Evolutionary conservation across 208 protist species (phyloP).

Genomic region (Vickermania spadyakhi): DNA sequence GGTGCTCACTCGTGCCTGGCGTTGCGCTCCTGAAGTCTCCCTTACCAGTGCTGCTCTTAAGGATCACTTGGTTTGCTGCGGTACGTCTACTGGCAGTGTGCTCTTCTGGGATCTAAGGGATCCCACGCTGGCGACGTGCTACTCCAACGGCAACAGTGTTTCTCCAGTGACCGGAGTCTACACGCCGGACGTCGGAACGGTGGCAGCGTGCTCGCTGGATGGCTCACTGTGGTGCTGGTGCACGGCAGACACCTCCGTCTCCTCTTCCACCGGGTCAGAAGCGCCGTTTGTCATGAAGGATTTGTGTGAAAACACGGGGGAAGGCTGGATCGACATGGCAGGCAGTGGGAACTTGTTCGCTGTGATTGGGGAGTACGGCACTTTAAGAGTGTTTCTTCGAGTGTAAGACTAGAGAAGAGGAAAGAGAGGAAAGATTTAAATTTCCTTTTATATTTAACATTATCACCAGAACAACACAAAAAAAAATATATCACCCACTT

Average conservation of each 20-base stretch:
- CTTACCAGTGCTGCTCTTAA: slow-evolving; percentile 37
- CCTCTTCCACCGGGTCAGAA: not conserved
- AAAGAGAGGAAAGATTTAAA: not conserved
- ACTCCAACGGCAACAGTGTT: not conserved
- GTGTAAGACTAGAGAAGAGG: not conserved
- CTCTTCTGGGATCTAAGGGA: slow-evolving; percentile 51
- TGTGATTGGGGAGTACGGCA: not conserved
- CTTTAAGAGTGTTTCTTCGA: not conserved
- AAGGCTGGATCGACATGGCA: not conserved
- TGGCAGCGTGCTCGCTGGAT: not conserved
- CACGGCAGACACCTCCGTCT: not conserved
- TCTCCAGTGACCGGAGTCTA: not conserved
- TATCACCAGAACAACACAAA: too few species aligned
- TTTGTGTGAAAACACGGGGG: not conserved
- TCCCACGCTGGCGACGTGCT: not conserved
- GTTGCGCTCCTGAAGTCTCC: slow-evolving; percentile 35
- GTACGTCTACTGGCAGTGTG: slow-evolving; percentile 46
- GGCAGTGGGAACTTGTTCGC: not conserved
- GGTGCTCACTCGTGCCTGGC: slow-evolving; percentile 37
- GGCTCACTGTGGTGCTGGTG: not conserved
- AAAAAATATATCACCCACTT: too few species aligned
- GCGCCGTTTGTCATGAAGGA: not conserved
- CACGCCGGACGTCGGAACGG: not conserved
- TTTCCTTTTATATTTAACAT: too few species aligned
- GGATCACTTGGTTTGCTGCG: slow-evolving; percentile 42